Percentiles rank a stretch among this genome's conserved stretches.
Evolutionary conservation across 1,284 basidiomycete species (phyloP).

Genomic region (Phellopilus nigrolimitatus): DNA sequence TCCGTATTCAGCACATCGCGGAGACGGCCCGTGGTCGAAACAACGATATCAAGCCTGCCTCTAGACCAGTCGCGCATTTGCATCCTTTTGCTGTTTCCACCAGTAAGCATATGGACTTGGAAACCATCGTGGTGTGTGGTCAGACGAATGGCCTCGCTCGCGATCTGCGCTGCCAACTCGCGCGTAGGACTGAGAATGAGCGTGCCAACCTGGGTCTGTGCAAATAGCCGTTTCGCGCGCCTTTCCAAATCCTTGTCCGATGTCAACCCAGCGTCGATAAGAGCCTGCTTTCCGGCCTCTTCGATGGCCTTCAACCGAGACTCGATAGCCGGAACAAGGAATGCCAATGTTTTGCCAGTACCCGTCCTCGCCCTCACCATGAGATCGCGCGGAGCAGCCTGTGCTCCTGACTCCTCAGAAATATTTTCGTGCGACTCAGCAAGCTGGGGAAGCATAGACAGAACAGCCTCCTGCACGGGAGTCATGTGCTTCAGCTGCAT

Average conservation of each 20-base stretch:
- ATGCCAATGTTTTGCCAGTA: constrained; percentile 90
- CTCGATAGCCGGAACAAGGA: constrained; percentile 87
- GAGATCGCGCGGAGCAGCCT: constrained; percentile 47
- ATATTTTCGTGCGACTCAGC: constrained; percentile 35
- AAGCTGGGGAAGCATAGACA: constrained; percentile 60
- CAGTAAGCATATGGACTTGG: constrained; percentile 76
- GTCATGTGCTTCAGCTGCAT: constrained; percentile 79
- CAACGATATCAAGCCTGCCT: constrained; percentile 79
- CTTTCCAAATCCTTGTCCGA: constrained; percentile 31
- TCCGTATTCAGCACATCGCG: constrained; percentile 73
- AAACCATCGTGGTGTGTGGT: constrained; percentile 61
- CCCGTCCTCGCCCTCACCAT: constrained; percentile 89
- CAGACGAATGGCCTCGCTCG: constrained; percentile 75
- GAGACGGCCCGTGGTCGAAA: constrained; percentile 90
- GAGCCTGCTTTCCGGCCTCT: constrained; percentile 35
- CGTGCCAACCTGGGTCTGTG: constrained; percentile 56
- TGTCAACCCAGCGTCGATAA: constrained; percentile 36
- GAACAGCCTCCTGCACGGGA: constrained; percentile 79
- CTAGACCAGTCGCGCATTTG: constrained; percentile 69
- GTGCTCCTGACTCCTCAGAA: constrained; percentile 29
- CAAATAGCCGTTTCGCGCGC: constrained; percentile 35
- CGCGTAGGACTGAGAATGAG: constrained; percentile 92
- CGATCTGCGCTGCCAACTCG: constrained; percentile 93
- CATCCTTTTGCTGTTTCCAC: constrained; percentile 63
- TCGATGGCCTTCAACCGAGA: constrained; percentile 55